Percentiles rank a stretch among this genome's conserved stretches.
phyloP scores from a whole-genome alignment of 495 filamentous ascomycete genomes.

The Penicillium waksmanii region DNA sequence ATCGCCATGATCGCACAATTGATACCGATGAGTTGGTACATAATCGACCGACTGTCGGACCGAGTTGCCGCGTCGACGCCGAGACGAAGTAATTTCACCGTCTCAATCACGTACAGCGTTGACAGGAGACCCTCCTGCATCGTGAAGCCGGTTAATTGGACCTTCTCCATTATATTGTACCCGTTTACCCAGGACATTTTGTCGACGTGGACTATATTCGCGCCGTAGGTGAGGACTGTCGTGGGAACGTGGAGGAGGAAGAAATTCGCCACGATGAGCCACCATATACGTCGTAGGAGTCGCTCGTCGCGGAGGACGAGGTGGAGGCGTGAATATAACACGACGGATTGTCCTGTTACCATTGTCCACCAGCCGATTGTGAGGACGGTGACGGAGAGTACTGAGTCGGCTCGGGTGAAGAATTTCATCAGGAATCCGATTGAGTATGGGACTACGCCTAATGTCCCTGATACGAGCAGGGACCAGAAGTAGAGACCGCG shows the following conservation, averaged over 20 bases:
- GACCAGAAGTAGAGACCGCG: slow-evolving; percentile 60
- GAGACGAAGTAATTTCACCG: slow-evolving; percentile 52
- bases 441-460: slow-evolving; percentile 53
- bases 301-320: slow-evolving; percentile 51
- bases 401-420: slow-evolving; percentile 40
- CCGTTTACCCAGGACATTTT: slow-evolving; percentile 38
- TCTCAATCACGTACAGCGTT: slow-evolving; percentile 60
- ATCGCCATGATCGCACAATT: slow-evolving; percentile 56
- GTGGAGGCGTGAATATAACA: slow-evolving; percentile 56
- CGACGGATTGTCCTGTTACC: slow-evolving; percentile 56
- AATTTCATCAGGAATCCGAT: slow-evolving; percentile 57
- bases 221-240: slow-evolving; percentile 53
- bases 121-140: slow-evolving; percentile 62
- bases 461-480: slow-evolving; percentile 46
- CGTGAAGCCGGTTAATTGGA: slow-evolving; percentile 59
- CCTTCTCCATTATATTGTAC: slow-evolving; percentile 60
- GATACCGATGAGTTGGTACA: slow-evolving; percentile 58
- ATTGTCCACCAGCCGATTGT: slow-evolving; percentile 58
- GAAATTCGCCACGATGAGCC: slow-evolving; percentile 49
- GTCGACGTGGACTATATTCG: slow-evolving; percentile 40
- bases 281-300: slow-evolving; percentile 43
- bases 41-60: slow-evolving; percentile 47
- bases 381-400: slow-evolving; percentile 47
- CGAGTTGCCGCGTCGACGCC: slow-evolving; percentile 36
- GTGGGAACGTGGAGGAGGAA: slow-evolving; percentile 54